Percentiles rank a stretch among this genome's conserved stretches.
Evolutionary conservation across 2,329 filamentous ascomycete genomes (phyloP).

Genomic region (Trichothecium roseum): DNA sequence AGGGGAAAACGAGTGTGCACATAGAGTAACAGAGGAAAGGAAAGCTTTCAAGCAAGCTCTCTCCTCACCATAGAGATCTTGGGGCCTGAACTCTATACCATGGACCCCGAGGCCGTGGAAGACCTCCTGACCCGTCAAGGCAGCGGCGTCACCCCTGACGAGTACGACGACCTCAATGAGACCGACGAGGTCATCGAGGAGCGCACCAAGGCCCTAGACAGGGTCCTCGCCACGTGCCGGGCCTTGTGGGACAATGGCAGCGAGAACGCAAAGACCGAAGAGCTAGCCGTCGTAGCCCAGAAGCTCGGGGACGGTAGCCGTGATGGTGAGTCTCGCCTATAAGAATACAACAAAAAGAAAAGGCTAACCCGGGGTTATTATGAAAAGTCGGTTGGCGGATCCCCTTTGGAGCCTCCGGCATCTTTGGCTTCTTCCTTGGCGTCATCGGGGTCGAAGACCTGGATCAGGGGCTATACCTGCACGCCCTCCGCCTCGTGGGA

Average conservation of each 20-base stretch:
- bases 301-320: constrained; percentile 45
- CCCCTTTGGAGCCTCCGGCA: constrained; percentile 45
- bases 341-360: constrained; percentile 7
- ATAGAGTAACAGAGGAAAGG: no score
- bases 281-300: constrained; percentile 37
- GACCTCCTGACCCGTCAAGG: constrained; percentile 23
- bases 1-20: no score
- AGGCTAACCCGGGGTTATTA: no score
- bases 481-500: constrained; percentile 46
- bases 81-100: no score
- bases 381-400: constrained; percentile 47
- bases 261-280: constrained; percentile 12
- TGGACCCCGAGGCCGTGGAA: constrained; percentile 27
- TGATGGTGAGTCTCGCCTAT: constrained; percentile 33
- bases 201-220: constrained; percentile 21
- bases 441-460: constrained; percentile 29
- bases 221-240: constrained; percentile 26
- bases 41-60: no score
- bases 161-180: constrained; percentile 16
- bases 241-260: constrained; percentile 26
- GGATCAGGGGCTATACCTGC: constrained; percentile 35
- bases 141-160: constrained; percentile 14
- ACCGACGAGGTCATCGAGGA: constrained; percentile 10
- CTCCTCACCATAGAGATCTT: no score
- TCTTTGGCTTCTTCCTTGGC: constrained; percentile 45